Percentiles rank a stretch among this genome's conserved stretches.
Evolutionary conservation across 495 filamentous ascomycete genomes (phyloP).

Genomic region (Trichoderma reesei): DNA sequence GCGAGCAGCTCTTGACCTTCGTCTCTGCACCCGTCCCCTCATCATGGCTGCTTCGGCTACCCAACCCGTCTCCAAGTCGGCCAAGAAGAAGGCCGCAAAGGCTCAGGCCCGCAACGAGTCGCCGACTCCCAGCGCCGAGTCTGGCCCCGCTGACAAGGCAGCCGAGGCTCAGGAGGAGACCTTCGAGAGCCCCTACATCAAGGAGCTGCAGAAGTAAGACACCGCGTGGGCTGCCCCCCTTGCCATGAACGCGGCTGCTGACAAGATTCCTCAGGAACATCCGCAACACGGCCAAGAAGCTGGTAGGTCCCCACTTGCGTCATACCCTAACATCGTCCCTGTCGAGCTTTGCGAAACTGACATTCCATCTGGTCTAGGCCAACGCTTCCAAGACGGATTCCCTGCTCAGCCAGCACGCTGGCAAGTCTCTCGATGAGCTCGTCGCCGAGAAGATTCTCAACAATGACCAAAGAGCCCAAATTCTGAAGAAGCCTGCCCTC

Average conservation of each 20-base stretch:
- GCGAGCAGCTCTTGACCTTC: constrained; percentile 4
- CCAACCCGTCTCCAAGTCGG: constrained; percentile 49
- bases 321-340: background rate
- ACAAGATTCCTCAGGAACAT: constrained; percentile 51
- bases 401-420: constrained; percentile 67
- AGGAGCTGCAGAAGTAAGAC: constrained; percentile 77
- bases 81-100: constrained; percentile 62
- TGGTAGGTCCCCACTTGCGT: constrained; percentile 44
- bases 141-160: constrained; percentile 33
- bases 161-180: constrained; percentile 42
- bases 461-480: constrained; percentile 79
- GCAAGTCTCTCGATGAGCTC: constrained; percentile 72
- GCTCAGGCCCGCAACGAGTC: constrained; percentile 40
- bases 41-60: constrained; percentile 41
- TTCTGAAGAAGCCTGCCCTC: constrained; percentile 79
- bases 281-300: constrained; percentile 79
- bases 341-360: constrained; percentile 9
- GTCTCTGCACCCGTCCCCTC: constrained; percentile 12
- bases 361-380: constrained; percentile 38
- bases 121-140: constrained; percentile 28
- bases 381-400: constrained; percentile 68
- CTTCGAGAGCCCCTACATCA: constrained; percentile 65
- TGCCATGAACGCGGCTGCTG: constrained; percentile 15
- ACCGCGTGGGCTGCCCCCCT: background rate
- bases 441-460: constrained; percentile 80